Evolutionary conservation across 2,329 filamentous ascomycete species (phyloP).

Genomic region (Lasiodiplodia hormozganensis): DNA sequence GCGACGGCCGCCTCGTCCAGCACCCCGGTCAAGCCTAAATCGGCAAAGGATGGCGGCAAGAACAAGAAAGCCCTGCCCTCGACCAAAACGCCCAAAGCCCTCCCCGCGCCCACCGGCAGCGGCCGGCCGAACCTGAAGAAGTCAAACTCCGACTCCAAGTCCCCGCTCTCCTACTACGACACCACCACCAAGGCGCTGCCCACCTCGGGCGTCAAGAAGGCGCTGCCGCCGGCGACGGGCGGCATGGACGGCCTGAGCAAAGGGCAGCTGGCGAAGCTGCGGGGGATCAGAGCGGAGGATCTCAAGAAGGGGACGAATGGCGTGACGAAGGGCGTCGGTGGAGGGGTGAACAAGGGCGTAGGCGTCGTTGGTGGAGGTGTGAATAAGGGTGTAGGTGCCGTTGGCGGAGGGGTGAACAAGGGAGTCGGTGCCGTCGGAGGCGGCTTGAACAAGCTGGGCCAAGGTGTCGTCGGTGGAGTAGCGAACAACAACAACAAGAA

Average conservation of each 20-base stretch:
- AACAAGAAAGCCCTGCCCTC: neutral
- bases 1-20: conserved; percentile 16
- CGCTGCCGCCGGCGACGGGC: conserved; percentile 7
- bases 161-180: neutral
- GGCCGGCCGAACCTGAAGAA: neutral
- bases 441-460: neutral
- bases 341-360: neutral
- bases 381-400: neutral
- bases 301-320: neutral
- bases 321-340: neutral
- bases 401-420: neutral
- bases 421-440: neutral
- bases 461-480: neutral
- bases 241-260: conserved; percentile 9
- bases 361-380: neutral
- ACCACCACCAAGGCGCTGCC: conserved; percentile 12
- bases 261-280: conserved; percentile 22
- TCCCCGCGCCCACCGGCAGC: neutral
- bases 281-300: conserved; percentile 13
- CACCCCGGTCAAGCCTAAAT: neutral
- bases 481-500: conserved; percentile 5
- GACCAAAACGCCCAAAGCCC: neutral
- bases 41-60: neutral
- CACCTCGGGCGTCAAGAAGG: conserved; percentile 11
- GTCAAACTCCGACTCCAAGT: conserved; percentile 8